Evolutionary conservation across 768 basidiomycete genomes (phyloP).

Genomic region (Favolaschia claudopus): DNA sequence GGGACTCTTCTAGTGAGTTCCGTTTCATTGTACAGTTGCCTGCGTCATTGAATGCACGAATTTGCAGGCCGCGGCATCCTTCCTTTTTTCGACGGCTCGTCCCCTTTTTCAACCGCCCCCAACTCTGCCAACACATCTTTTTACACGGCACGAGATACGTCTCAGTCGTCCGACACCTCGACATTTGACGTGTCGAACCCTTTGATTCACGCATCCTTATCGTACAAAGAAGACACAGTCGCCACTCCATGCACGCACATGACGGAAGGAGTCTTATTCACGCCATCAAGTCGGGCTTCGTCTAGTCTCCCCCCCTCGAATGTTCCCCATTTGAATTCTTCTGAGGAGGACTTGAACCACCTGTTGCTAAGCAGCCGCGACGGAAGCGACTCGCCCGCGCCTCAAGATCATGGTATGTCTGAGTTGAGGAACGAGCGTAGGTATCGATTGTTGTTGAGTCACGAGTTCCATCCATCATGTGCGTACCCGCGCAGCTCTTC

Average conservation of each 20-base stretch:
- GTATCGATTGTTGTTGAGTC: slow-evolving; percentile 71
- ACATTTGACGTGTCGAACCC: slow-evolving; percentile 19
- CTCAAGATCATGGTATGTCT: slow-evolving; percentile 44
- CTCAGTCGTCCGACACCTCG: slow-evolving; percentile 17
- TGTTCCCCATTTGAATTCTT: slow-evolving; percentile 23
- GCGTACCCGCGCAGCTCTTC: slow-evolving; percentile 34
- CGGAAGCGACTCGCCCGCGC: slow-evolving; percentile 49
- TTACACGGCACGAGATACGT: slow-evolving; percentile 33
- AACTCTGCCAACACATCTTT: slow-evolving; percentile 28
- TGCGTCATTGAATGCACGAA: background rate
- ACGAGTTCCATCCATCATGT: slow-evolving; percentile 76
- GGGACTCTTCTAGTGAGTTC: slow-evolving; percentile 32
- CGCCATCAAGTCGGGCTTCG: slow-evolving; percentile 43
- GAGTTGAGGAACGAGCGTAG: slow-evolving; percentile 66
- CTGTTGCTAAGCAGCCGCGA: slow-evolving; percentile 28
- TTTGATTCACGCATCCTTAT: slow-evolving; percentile 21
- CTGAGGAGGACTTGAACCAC: slow-evolving; percentile 31
- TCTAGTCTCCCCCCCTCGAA: slow-evolving; percentile 40
- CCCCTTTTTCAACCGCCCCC: slow-evolving; percentile 8
- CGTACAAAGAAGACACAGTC: slow-evolving; percentile 45
- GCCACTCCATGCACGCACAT: slow-evolving; percentile 38
- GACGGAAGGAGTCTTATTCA: slow-evolving; percentile 50
- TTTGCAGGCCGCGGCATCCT: slow-evolving; percentile 12
- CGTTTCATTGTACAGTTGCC: background rate
- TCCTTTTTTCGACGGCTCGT: slow-evolving; percentile 16